Evolutionary conservation across 306 rosid species (phyloP), one percentile per base, ranked within the genome.

Genomic region (Carpinus viminea): DNA sequence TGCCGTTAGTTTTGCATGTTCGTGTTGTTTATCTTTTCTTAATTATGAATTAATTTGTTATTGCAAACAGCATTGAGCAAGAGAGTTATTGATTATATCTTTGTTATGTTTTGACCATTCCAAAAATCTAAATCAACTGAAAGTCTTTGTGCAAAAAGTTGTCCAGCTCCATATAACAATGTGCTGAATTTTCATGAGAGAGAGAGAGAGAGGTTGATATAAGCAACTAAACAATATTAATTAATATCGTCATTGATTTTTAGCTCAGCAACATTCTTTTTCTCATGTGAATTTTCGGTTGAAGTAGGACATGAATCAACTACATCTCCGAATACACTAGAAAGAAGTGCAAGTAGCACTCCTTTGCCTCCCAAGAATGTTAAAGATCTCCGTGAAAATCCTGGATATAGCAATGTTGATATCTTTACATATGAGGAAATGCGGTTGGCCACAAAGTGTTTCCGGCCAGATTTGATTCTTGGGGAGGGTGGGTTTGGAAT

Each of bases 401-500:
- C 93, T 61, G 96, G 89, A 62, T 81, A 89, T 83, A 83, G 84
- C 76, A 86, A 95, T 78, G 96, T 95, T 31, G 84, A 85, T 59
- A 91, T 86, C 81, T 95, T 95, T 70, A 83, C 91, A 6, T 91
- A 90, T 10, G 86, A 90, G 28, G 97, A 93, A 84, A 76, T 91
- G 88, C 86, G 92, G 77, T 73, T 91, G 60, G 93, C 94, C 2
- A 93, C 99, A 4, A 89, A 91, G 78, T 87, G 76, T 57, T 95
- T 93, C 79, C 93, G 97, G 41, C 97, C 99, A 11, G 97, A 93
- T 70, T 84, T 90, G 26, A 90, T 93, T 73, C 80, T 95, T 5
- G 99, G 99, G 45, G 99, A 95, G 80, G 99, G 99, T 72, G 99
- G 98, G 36, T 95, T 95, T 83, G 99, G 99, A 28, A 92, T 95